Evolutionary conservation across 208 protist genomes (phyloP).

Genomic region (Leishmania gerbilli): DNA sequence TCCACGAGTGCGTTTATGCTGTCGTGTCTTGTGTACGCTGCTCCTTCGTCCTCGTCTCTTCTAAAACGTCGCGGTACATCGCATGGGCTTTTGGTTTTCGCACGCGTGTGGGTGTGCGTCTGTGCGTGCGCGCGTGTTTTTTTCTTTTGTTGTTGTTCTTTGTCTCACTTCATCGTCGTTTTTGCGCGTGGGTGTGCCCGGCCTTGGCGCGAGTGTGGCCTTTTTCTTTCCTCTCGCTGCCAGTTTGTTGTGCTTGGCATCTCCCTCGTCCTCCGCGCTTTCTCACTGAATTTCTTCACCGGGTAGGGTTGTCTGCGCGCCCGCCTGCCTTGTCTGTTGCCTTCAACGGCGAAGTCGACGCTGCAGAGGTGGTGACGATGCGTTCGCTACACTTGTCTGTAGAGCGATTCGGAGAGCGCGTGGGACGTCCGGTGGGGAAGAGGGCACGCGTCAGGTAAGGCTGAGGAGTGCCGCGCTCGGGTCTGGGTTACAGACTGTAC

Average conservation of each 20-base stretch:
- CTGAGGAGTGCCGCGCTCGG: background rate
- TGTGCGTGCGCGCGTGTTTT: background rate
- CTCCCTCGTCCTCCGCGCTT: no score
- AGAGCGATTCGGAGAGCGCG: background rate
- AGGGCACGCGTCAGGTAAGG: background rate
- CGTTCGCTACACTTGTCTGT: background rate
- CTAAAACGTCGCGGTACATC: background rate
- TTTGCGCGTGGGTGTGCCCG: background rate
- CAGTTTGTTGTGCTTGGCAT: no score
- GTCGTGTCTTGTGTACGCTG: background rate
- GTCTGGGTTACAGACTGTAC: background rate
- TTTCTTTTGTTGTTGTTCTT: constrained; percentile 1
- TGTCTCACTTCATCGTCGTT: background rate
- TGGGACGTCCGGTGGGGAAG: background rate
- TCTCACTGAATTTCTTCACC: no score
- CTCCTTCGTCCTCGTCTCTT: background rate
- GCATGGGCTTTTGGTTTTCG: constrained; percentile 14
- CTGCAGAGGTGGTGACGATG: background rate
- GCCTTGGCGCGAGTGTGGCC: no score
- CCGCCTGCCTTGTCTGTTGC: background rate
- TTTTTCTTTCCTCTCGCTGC: no score
- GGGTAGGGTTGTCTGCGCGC: no score
- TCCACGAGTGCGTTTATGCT: background rate
- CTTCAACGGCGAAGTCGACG: background rate
- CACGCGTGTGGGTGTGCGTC: background rate